Percentiles rank a stretch among this genome's conserved stretches.
Conservation (phyloP, 2,329 filamentous ascomycete genomes). For the Ceratocystis harringtonii region DNA sequence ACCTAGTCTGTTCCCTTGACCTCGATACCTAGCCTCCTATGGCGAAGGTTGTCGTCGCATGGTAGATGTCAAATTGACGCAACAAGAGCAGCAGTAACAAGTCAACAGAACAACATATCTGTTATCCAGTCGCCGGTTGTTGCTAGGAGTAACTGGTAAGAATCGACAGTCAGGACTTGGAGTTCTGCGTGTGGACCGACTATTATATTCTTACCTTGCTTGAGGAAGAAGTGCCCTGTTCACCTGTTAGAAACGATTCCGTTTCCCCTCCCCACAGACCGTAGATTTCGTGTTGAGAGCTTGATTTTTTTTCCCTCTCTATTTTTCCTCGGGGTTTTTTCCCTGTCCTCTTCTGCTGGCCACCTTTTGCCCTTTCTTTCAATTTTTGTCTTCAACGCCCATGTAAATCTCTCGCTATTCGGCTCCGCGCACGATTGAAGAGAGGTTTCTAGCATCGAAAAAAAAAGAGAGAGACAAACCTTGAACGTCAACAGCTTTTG, state of each 20-base stretch:
- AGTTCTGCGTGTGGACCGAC: background rate
- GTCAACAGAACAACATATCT: too few relatives aligned
- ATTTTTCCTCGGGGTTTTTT: background rate
- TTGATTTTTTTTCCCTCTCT: slow-evolving; percentile 1
- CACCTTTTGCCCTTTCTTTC: background rate
- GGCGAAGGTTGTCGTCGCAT: background rate
- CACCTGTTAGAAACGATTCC: background rate
- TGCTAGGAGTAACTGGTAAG: background rate
- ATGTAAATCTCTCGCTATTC: background rate
- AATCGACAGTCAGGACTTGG: background rate
- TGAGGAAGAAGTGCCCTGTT: slow-evolving; percentile 2
- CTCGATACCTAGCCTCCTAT: background rate
- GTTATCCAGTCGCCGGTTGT: background rate
- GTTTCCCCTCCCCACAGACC: background rate
- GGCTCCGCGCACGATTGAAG: background rate
- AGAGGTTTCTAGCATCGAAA: background rate
- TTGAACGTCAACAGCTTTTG: background rate
- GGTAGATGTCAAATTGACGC: background rate
- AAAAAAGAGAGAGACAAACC: background rate
- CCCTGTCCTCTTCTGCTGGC: background rate
- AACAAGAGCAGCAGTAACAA: background rate
- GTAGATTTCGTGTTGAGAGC: background rate
- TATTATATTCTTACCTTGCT: background rate
- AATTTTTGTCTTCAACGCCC: background rate
- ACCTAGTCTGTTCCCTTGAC: background rate